A percentile compares a stretch with the other conserved stretches of the same genome.
Evolutionary conservation across 2,329 filamentous ascomycete genomes (phyloP).

Genomic region (Trematosphaeria pertusa): DNA sequence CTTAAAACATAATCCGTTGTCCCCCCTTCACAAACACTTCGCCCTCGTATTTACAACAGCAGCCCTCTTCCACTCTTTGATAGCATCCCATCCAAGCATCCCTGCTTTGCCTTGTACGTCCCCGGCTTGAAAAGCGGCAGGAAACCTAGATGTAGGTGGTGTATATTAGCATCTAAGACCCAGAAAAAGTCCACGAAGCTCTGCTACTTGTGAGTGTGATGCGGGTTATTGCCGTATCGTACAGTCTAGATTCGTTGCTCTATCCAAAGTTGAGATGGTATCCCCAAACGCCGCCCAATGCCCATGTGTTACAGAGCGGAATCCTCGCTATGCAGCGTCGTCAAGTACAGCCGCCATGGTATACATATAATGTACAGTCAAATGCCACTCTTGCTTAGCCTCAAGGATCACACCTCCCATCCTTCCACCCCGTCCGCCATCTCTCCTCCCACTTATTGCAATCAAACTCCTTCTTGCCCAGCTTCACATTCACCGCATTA

Average conservation of each 20-base stretch:
- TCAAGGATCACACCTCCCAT: conserved; percentile 68
- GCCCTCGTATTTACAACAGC: too few species aligned
- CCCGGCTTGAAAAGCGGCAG: too few species aligned
- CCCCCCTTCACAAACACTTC: too few species aligned
- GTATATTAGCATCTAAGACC: too few species aligned
- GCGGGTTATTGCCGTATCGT: conserved; percentile 11
- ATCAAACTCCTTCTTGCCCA: conserved; percentile 92
- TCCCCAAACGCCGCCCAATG: conserved; percentile 15
- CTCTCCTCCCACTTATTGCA: conserved; percentile 90
- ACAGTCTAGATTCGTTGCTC: conserved; percentile 9
- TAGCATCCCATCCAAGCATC: too few species aligned
- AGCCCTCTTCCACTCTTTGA: too few species aligned
- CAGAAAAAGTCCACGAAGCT: too few species aligned
- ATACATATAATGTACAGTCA: conserved; percentile 8
- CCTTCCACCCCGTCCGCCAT: conserved; percentile 88
- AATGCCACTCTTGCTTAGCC: background rate
- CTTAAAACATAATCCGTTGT: too few species aligned
- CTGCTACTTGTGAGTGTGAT: background rate
- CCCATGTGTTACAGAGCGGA: conserved; percentile 1
- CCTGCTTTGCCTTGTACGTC: too few species aligned
- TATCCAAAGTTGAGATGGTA: conserved; percentile 12
- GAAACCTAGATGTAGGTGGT: too few species aligned
- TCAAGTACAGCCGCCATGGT: conserved; percentile 10
- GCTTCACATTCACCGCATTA: conserved; percentile 85
- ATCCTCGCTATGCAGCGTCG: conserved; percentile 3